Evolutionary conservation across 2,329 filamentous ascomycete species (phyloP).

Genomic region (Paecilomyces niveus): DNA sequence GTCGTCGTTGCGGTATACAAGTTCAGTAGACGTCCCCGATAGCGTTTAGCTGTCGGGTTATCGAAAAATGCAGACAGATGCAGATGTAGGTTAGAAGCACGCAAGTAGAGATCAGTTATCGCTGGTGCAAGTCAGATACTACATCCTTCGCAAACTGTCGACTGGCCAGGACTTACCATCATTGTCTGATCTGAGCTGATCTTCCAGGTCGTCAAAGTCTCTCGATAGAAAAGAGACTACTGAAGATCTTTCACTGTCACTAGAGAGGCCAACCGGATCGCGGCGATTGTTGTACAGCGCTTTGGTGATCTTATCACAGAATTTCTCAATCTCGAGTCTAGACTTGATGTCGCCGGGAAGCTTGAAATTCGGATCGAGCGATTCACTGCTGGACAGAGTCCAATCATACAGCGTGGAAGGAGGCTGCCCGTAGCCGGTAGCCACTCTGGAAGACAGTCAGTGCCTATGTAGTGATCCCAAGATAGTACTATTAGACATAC

Average conservation of each 20-base stretch:
- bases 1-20: slow-evolving; percentile 40
- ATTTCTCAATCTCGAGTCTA: slow-evolving; percentile 51
- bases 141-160: neutral
- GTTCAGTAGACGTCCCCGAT: slow-evolving; percentile 38
- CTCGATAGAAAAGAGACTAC: slow-evolving; percentile 39
- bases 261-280: slow-evolving; percentile 46
- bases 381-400: slow-evolving; percentile 43
- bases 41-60: slow-evolving; percentile 39
- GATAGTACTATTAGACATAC: slow-evolving; percentile 27
- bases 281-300: slow-evolving; percentile 50
- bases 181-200: slow-evolving; percentile 38
- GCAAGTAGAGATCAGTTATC: slow-evolving; percentile 42
- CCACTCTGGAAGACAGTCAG: slow-evolving; percentile 40
- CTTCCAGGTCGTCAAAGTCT: slow-evolving; percentile 46
- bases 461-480: neutral
- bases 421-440: slow-evolving; percentile 62
- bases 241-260: slow-evolving; percentile 37
- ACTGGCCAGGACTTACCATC: slow-evolving; percentile 25
- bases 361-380: slow-evolving; percentile 38
- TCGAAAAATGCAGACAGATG: slow-evolving; percentile 46
- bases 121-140: slow-evolving; percentile 16
- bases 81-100: slow-evolving; percentile 41
- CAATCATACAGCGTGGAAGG: slow-evolving; percentile 56
- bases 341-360: slow-evolving; percentile 46
- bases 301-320: slow-evolving; percentile 51